A percentile compares a stretch with the other conserved stretches of the same genome.
Conservation (phyloP, 257 asterid genomes). For the Penstemon barbatus region DNA sequence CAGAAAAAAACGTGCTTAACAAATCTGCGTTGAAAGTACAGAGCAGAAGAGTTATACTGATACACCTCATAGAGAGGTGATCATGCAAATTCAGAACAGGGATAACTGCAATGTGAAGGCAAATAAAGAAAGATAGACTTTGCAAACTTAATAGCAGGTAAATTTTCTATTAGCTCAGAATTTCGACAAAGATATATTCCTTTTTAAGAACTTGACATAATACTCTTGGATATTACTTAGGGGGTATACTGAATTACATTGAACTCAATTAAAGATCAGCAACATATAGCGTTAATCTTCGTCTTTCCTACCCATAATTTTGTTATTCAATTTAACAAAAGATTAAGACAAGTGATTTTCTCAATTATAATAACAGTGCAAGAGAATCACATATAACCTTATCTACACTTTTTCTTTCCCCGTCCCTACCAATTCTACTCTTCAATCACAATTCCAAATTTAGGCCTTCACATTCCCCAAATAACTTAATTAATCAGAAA, state of each 20-base stretch:
- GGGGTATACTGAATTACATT: conserved; percentile 8
- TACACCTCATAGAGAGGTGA: not conserved
- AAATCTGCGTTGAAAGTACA: not conserved
- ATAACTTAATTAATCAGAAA: conserved; percentile 13
- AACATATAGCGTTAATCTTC: not conserved
- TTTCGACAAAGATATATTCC: too few species aligned
- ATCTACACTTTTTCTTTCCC: conserved; percentile 8
- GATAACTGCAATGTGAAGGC: too few species aligned
- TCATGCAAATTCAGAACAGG: not conserved
- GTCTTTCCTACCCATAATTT: not conserved
- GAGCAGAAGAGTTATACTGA: not conserved
- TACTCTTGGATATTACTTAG: not conserved
- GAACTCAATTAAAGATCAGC: not conserved
- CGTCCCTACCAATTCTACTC: too few species aligned
- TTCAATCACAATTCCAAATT: not conserved
- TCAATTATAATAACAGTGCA: not conserved
- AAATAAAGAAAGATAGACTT: too few species aligned
- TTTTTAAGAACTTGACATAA: conserved; percentile 2
- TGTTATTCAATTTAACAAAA: not conserved
- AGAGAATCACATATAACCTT: not conserved
- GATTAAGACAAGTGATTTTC: not conserved
- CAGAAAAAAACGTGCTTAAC: not conserved
- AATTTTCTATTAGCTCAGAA: too few species aligned
- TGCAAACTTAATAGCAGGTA: too few species aligned
- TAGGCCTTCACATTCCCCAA: not conserved